These are phyloP conservation scores for Aspergillus sp. DNA, from an alignment of 2,329 filamentous ascomycete genomes.

Conservation along the genomic window DNA sequence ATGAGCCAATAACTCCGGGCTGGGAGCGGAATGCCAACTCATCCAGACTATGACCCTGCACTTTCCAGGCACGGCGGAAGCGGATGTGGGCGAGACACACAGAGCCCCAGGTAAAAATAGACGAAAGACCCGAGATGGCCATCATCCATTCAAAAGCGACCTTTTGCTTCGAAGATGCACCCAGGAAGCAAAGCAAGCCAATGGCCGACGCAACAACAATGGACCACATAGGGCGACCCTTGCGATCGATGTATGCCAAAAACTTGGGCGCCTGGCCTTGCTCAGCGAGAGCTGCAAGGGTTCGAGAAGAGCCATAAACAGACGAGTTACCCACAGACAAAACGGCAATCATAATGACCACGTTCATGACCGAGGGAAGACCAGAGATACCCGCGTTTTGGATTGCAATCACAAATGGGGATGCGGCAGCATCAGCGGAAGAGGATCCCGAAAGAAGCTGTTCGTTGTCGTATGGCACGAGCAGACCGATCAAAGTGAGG, in stretches of 20 bases:
- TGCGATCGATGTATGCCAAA: conserved; percentile 75
- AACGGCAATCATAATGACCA: conserved; percentile 87
- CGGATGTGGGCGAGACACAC: conserved; percentile 91
- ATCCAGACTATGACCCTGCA: conserved; percentile 62
- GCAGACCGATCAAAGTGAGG: conserved; percentile 71
- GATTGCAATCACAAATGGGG: conserved; percentile 92
- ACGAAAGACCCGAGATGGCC: conserved; percentile 66
- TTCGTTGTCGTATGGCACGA: conserved; percentile 68
- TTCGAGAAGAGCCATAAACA: conserved; percentile 86
- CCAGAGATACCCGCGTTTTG: conserved; percentile 74
- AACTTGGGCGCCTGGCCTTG: conserved; percentile 75
- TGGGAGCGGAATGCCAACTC: conserved; percentile 81
- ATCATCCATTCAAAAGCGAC: conserved; percentile 76
- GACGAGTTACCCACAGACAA: conserved; percentile 88
- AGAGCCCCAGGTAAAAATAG: conserved; percentile 73
- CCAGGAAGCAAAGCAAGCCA: conserved; percentile 74
- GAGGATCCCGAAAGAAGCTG: conserved; percentile 57
- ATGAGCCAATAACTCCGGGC: conserved; percentile 74
- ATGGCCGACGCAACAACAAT: conserved; percentile 63
- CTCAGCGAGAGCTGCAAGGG: conserved; percentile 82
- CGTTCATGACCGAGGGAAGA: conserved; percentile 86
- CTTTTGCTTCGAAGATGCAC: conserved; percentile 56
- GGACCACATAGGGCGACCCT: conserved; percentile 72
- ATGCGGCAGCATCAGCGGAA: conserved; percentile 66
- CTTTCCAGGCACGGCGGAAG: conserved; percentile 75